These are phyloP conservation scores for Linum usitatissimum DNA, from an alignment of 345 rosid genomes.

Conservation along the genomic window DNA sequence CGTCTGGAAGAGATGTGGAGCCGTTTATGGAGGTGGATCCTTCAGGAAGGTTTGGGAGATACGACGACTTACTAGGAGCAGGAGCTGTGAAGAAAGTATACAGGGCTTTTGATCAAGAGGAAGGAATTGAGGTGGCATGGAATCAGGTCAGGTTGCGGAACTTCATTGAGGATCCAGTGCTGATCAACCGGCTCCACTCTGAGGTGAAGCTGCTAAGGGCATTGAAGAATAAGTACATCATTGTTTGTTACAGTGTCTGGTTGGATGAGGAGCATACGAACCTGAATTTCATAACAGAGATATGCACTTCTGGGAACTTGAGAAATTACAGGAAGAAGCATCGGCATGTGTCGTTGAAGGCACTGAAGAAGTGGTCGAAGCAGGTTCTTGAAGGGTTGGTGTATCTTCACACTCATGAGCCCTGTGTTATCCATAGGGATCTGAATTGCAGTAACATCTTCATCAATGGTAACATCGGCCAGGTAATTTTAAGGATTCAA, in stretches of 20 bases:
- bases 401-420: conserved; percentile 58
- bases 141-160: conserved; percentile 49
- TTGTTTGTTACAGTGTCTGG: conserved; percentile 56
- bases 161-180: conserved; percentile 34
- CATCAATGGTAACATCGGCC: conserved; percentile 56
- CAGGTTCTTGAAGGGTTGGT: conserved; percentile 55
- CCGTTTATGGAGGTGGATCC: conserved; percentile 56
- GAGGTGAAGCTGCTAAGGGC: conserved; percentile 57
- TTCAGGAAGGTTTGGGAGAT: conserved; percentile 50
- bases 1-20: conserved; percentile 34
- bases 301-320: conserved; percentile 58
- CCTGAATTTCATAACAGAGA: conserved; percentile 62
- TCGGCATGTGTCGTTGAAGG: conserved; percentile 55
- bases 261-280: conserved; percentile 31
- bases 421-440: conserved; percentile 58
- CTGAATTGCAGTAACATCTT: conserved; percentile 64
- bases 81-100: conserved; percentile 68
- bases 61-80: conserved; percentile 42
- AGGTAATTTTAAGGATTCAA: conserved; percentile 22
- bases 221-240: conserved; percentile 43
- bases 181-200: conserved; percentile 44
- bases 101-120: conserved; percentile 67
- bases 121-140: conserved; percentile 74
- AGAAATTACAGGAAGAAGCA: conserved; percentile 56
- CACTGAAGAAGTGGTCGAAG: conserved; percentile 62